Percentiles rank a stretch among this genome's conserved stretches.
Evolutionary conservation across 2,329 filamentous ascomycete species (phyloP).

Genomic region (Cordyceps tenuipes): DNA sequence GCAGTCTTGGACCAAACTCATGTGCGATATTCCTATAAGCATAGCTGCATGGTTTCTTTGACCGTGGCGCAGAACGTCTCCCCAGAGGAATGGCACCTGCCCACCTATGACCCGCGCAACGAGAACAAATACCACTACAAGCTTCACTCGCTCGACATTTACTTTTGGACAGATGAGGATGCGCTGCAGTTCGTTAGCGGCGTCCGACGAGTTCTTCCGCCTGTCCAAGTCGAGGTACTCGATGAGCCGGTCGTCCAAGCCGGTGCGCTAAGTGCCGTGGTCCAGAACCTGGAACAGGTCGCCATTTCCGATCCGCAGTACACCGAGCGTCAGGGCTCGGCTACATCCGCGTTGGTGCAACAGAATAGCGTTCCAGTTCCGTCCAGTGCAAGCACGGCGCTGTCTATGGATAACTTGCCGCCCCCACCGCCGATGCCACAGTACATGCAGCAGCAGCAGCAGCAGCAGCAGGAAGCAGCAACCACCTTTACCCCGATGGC

Average conservation of each 20-base stretch:
- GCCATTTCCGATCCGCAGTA: slow-evolving; percentile 56
- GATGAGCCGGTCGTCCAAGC: slow-evolving; percentile 50
- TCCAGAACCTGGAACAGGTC: slow-evolving; percentile 64
- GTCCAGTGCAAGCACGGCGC: slow-evolving; percentile 11
- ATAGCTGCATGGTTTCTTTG: slow-evolving; percentile 62
- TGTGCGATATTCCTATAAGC: slow-evolving; percentile 64
- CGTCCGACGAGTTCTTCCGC: slow-evolving; percentile 55
- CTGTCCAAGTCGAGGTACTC: slow-evolving; percentile 51
- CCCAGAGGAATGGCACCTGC: slow-evolving; percentile 64
- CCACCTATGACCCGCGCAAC: slow-evolving; percentile 62
- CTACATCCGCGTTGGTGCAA: slow-evolving; percentile 15
- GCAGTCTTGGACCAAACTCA: slow-evolving; percentile 53
- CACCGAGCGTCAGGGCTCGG: slow-evolving; percentile 18
- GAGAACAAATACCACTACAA: slow-evolving; percentile 74
- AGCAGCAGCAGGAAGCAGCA: background rate
- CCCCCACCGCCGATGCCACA: slow-evolving; percentile 23
- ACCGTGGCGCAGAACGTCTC: slow-evolving; percentile 48
- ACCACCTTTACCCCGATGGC: slow-evolving; percentile 54
- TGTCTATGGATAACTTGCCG: slow-evolving; percentile 15
- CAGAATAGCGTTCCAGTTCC: slow-evolving; percentile 18
- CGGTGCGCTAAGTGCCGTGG: slow-evolving; percentile 55
- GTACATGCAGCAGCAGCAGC: slow-evolving; percentile 24
- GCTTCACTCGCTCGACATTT: slow-evolving; percentile 66
- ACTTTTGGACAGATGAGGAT: slow-evolving; percentile 71
- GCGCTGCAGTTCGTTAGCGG: slow-evolving; percentile 63